These are phyloP conservation scores for Aurantiochytrium sp. DNA, from an alignment of 108 stramenopile genomes.

Conservation along the genomic window DNA sequence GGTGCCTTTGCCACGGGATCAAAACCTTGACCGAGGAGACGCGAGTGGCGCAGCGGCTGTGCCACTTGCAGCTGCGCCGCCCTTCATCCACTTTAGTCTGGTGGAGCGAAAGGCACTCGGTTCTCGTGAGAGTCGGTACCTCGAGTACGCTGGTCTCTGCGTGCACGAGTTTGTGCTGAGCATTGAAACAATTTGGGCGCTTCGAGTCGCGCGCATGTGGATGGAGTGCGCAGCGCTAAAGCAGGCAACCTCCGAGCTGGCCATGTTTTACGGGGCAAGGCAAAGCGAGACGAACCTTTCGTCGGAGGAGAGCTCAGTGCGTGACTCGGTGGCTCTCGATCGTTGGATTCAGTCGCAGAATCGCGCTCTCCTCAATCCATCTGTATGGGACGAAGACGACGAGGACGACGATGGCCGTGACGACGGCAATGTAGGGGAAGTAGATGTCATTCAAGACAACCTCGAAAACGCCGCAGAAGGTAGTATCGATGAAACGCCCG, in stretches of 20 bases:
- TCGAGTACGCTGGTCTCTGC: background rate
- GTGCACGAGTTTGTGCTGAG: background rate
- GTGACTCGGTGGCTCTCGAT: background rate
- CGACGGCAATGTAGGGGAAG: too few relatives aligned
- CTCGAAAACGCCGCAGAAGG: background rate
- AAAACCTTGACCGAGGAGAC: background rate
- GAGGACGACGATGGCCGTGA: too few relatives aligned
- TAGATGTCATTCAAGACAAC: background rate
- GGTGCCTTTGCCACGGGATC: background rate
- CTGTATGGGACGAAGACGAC: background rate
- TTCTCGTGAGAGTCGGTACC: background rate
- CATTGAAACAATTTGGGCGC: background rate
- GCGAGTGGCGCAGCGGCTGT: background rate
- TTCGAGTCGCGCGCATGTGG: background rate
- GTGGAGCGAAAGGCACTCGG: background rate
- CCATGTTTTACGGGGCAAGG: background rate
- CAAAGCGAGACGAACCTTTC: background rate
- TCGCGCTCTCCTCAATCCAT: background rate
- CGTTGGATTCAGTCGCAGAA: background rate
- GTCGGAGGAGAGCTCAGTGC: background rate
- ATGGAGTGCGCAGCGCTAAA: background rate
- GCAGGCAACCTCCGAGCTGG: background rate
- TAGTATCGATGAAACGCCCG: too few relatives aligned
- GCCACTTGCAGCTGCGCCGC: background rate
- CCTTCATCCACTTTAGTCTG: background rate